Evolutionary conservation across 2,329 filamentous ascomycete species (phyloP).

Genomic region (Trichoderma harzianum): DNA sequence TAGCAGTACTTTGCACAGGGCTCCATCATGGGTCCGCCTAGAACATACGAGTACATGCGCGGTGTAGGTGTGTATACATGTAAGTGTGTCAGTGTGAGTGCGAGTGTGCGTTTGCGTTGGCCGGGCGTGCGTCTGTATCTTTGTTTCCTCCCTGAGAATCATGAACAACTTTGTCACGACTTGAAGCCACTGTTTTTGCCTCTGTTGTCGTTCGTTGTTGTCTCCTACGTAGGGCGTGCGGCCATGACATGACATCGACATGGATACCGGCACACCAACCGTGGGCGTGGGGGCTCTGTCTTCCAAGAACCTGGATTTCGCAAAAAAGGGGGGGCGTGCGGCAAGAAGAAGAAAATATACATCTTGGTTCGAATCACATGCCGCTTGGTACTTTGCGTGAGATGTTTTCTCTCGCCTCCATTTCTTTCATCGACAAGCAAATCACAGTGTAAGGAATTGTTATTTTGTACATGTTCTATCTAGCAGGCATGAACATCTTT

Average conservation of each 20-base stretch:
- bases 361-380: neutral
- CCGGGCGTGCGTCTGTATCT: neutral
- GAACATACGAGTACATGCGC: neutral
- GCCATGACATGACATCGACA: neutral
- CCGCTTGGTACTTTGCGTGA: neutral
- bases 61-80: too few species aligned
- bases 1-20: neutral
- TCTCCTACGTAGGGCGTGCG: neutral
- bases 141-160: neutral
- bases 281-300: neutral
- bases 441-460: neutral
- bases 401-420: neutral
- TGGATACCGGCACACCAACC: neutral
- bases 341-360: neutral
- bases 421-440: neutral
- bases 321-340: neutral
- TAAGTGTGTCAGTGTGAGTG: neutral
- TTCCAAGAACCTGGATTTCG: neutral
- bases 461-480: neutral
- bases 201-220: neutral
- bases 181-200: neutral
- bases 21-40: neutral
- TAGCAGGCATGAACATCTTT: neutral
- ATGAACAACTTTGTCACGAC: neutral
- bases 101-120: neutral